Evolutionary conservation across 208 protist species (phyloP), one percentile per base, ranked within the genome.

Genomic region (Acanthamoeba healyi): DNA sequence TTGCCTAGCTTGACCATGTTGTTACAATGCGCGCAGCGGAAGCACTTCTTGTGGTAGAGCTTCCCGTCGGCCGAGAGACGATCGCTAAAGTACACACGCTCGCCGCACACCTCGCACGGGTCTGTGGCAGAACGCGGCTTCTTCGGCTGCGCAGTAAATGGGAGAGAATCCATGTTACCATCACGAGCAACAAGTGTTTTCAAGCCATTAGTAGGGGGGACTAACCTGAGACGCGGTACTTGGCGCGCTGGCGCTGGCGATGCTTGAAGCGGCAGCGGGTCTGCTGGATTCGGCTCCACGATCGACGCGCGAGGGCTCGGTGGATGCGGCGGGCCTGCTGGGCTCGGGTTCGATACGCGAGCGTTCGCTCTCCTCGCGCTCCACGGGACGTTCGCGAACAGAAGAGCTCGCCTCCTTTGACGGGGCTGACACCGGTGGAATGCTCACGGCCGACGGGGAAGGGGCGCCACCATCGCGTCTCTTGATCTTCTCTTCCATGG

Each of bases 31-130:
- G 77, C 70, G 24, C 95, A 96, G 72, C 94, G 87, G 49, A 96
- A 94, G 58, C 95, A 96, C n/a, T 74, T 58, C 87, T 96, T 96
- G 87, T 96, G 95, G 94, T 95, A 96, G 24, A 88, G 92, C 49
- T 67, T 87, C 24, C 58, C 94, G 36, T 96, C 95, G 14, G 90
- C 95, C 15, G 70, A 94, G 1, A 96, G 36, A 32, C 74, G 54
- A 17, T 95, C 94, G 63, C 58, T 95, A 29, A 82, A 38, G 65
- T 96, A 96, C 7, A 96, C 94, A 24, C 90, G 94, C 65, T 96
- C 95, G 12, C 51, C 42, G 72, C 95, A 96, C 6, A 92, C 56
- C 17, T 81, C 74, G 67, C 95, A 96, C 44, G 84, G 84, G 36
- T 91, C 84, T 19, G 84, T 91, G 15, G 38, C 34, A 2, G 84